Conservation (phyloP, 208 protist species). For the Phytomonas francai region DNA sequence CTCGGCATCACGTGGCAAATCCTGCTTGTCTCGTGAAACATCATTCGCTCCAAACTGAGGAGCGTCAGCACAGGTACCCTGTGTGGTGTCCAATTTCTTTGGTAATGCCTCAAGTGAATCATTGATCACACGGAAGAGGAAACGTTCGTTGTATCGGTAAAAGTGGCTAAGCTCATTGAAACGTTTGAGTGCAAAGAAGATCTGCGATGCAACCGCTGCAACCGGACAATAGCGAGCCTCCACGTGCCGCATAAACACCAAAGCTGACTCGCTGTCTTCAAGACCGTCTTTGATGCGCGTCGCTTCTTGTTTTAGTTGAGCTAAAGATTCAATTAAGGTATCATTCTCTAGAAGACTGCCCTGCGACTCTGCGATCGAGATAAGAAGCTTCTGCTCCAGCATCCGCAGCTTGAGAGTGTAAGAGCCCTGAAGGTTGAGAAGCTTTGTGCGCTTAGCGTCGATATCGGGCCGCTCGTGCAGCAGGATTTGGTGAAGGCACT, state of each 20-base stretch:
- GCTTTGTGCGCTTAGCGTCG: constrained; percentile 85
- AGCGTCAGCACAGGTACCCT: not conserved
- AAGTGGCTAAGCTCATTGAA: constrained; percentile 92
- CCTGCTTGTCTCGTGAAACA: constrained; percentile 6
- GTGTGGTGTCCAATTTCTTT: not conserved
- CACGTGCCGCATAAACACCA: constrained; percentile 80
- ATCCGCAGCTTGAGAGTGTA: constrained; percentile 90
- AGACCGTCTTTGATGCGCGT: constrained; percentile 86
- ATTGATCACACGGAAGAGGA: constrained; percentile 92
- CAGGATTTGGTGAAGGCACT: constrained; percentile 91
- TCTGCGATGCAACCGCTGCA: constrained; percentile 70
- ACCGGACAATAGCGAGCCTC: constrained; percentile 92
- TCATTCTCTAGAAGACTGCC: constrained; percentile 98
- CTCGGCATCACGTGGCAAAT: constrained; percentile 5
- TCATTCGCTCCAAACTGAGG: not conserved
- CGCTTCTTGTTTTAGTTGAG: constrained; percentile 92
- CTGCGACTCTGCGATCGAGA: constrained; percentile 88
- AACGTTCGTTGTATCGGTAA: constrained; percentile 96
- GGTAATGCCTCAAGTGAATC: constrained; percentile 69
- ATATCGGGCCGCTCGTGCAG: constrained; percentile 95
- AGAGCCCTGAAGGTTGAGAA: constrained; percentile 94
- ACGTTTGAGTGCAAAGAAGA: constrained; percentile 95
- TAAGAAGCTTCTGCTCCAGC: constrained; percentile 95
- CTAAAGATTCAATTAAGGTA: constrained; percentile 90
- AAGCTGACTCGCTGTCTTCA: constrained; percentile 86